These are phyloP conservation scores for Aspergillus neoniger DNA, from an alignment of 2,329 filamentous ascomycete genomes.

Conservation along the genomic window DNA sequence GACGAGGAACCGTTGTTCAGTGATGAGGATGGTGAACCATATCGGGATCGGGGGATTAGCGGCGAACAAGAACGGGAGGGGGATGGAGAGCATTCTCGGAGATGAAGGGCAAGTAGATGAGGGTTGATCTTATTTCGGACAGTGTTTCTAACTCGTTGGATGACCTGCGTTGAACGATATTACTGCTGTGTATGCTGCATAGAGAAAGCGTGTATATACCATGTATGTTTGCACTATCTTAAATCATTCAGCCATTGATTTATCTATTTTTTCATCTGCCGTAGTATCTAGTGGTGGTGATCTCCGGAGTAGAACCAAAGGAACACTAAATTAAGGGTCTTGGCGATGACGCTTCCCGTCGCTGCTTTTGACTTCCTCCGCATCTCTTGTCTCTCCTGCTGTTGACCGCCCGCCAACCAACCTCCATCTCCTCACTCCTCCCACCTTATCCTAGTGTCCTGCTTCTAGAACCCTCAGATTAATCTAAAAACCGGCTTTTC, in stretches of 20 bases:
- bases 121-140: background rate
- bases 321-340: background rate
- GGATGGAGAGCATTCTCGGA: slow-evolving; percentile 18
- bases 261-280: background rate
- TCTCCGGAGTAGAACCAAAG: no score
- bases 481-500: background rate
- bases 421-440: background rate
- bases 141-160: background rate
- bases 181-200: background rate
- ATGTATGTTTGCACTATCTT: background rate
- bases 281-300: background rate
- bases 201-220: slow-evolving; percentile 11
- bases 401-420: background rate
- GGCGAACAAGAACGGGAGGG: slow-evolving; percentile 23
- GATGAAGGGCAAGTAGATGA: slow-evolving; percentile 11
- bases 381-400: slow-evolving; percentile 12
- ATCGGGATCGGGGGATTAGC: slow-evolving; percentile 33
- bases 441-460: background rate
- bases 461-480: background rate
- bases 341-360: slow-evolving; percentile 23
- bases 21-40: slow-evolving; percentile 44
- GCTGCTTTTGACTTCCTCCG: slow-evolving; percentile 6
- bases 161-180: background rate
- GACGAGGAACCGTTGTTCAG: slow-evolving; percentile 66
- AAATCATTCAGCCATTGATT: no score